Evolutionary conservation across 108 stramenopile species (phyloP).

Genomic region (Nannochloropsis gaditana): DNA sequence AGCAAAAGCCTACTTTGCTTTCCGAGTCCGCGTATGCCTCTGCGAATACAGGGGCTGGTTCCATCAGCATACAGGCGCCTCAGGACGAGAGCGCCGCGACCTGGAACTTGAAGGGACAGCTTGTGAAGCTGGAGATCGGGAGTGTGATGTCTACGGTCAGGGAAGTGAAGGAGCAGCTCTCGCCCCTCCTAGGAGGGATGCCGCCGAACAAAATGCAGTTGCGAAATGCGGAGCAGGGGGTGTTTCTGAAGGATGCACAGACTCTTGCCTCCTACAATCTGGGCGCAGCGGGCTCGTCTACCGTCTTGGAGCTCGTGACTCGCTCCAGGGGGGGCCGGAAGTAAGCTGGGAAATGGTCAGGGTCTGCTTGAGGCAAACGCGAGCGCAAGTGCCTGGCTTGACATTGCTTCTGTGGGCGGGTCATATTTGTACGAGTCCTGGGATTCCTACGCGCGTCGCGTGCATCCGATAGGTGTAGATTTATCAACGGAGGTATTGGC

Average conservation of each 20-base stretch:
- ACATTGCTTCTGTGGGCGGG: no score
- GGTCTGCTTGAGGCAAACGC: background rate
- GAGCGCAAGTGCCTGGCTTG: no score
- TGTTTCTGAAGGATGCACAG: background rate
- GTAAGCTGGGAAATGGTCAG: background rate
- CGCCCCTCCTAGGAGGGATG: background rate
- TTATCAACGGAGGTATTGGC: no score
- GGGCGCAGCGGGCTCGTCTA: background rate
- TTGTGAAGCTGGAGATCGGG: background rate
- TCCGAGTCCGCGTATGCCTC: background rate
- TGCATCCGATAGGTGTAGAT: no score
- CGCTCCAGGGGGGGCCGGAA: background rate
- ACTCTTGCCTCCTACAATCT: constrained; percentile 13
- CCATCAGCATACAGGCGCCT: background rate
- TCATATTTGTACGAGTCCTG: no score
- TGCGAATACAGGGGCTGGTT: background rate
- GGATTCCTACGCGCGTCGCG: no score
- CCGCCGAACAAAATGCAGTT: constrained; percentile 23
- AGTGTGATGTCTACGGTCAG: background rate
- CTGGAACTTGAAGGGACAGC: constrained; percentile 20
- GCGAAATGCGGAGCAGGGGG: background rate
- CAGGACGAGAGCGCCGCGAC: background rate
- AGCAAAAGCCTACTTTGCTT: background rate
- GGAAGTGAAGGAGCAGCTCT: background rate
- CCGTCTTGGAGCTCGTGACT: background rate